These are phyloP conservation scores for Starmera pachycereana DNA, from an alignment of 805 yeast species.

Conservation along the genomic window DNA sequence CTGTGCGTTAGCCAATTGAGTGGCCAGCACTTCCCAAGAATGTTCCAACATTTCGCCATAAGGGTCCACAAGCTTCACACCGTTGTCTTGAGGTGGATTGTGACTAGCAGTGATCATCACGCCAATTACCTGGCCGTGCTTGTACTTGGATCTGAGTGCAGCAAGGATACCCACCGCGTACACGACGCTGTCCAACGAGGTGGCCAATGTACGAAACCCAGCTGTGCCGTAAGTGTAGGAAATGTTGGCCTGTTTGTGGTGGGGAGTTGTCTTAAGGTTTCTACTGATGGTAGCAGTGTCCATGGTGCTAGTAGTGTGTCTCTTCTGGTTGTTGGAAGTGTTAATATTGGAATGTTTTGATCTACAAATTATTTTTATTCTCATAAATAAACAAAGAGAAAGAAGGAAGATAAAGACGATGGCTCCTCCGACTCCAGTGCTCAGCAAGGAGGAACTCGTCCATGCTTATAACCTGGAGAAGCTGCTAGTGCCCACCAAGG, in stretches of 20 bases:
- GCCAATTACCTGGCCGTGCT: slow-evolving; percentile 69
- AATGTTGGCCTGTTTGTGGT: slow-evolving; percentile 13
- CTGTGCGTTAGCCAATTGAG: slow-evolving; percentile 63
- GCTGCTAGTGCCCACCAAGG: slow-evolving; percentile 2
- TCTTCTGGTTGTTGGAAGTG: too few relatives aligned
- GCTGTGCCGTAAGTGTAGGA: slow-evolving; percentile 86
- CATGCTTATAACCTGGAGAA: slow-evolving; percentile 12
- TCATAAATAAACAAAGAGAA: neutral
- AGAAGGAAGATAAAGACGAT: slow-evolving; percentile 13
- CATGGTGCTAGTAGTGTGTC: too few relatives aligned
- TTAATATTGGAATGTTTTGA: too few relatives aligned
- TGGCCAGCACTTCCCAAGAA: slow-evolving; percentile 78
- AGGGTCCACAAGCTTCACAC: slow-evolving; percentile 92
- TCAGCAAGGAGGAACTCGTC: slow-evolving; percentile 26
- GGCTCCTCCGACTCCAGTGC: slow-evolving; percentile 44
- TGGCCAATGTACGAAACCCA: slow-evolving; percentile 78
- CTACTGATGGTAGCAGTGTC: too few relatives aligned
- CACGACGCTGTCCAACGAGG: slow-evolving; percentile 66
- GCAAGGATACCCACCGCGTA: slow-evolving; percentile 81
- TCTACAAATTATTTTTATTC: neutral
- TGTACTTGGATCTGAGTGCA: slow-evolving; percentile 62
- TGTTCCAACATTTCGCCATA: slow-evolving; percentile 81
- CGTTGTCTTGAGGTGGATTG: slow-evolving; percentile 87
- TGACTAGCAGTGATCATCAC: slow-evolving; percentile 96
- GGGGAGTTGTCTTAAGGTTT: too few relatives aligned